These are phyloP conservation scores for Xylaria telfairii DNA, from an alignment of 495 filamentous ascomycete genomes.

Conservation along the genomic window DNA sequence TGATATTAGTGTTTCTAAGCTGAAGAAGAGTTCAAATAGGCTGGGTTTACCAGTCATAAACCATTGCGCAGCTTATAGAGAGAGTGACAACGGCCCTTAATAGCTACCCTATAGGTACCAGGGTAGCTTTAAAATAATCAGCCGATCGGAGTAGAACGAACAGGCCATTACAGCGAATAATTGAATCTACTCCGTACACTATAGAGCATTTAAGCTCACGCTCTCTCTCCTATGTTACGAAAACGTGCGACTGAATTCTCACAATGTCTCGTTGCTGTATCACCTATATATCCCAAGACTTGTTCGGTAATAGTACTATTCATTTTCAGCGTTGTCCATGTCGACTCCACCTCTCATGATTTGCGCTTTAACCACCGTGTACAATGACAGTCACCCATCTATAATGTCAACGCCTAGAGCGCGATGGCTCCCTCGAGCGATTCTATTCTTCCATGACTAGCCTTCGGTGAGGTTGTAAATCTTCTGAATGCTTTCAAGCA, in stretches of 20 bases:
- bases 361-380: neutral
- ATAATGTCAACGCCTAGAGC: neutral
- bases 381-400: neutral
- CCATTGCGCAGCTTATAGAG: neutral
- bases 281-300: neutral
- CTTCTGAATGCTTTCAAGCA: constrained; percentile 58
- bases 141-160: neutral
- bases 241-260: neutral
- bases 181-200: neutral
- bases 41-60: neutral
- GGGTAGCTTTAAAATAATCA: neutral
- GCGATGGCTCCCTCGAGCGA: neutral
- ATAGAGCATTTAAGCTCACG: neutral
- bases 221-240: neutral
- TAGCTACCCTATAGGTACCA: neutral
- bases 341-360: neutral
- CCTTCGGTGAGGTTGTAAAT: constrained; percentile 57
- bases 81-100: neutral
- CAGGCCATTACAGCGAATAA: neutral
- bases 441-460: constrained; percentile 17
- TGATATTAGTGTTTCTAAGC: neutral
- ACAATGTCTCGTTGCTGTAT: neutral
- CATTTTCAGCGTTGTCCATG: too few species aligned
- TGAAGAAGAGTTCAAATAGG: neutral
- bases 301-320: neutral